Conservation (phyloP, 768 basidiomycete genomes). For the Polyporus arcularius region DNA sequence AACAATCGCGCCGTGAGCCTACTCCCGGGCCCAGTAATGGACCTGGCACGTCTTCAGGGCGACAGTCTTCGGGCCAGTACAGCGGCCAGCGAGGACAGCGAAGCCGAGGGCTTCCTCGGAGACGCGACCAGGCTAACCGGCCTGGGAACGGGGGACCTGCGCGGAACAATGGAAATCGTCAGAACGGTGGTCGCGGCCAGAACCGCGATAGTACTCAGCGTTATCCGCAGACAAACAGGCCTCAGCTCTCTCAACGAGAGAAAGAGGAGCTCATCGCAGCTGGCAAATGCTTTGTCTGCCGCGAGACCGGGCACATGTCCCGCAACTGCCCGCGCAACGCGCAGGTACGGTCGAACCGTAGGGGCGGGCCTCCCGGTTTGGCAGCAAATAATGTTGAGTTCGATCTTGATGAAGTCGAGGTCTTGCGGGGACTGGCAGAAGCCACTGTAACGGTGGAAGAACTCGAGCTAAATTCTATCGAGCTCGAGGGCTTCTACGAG, state of each 20-base stretch:
- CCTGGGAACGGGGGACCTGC: too few species aligned
- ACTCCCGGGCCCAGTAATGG: too few species aligned
- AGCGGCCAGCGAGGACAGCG: too few species aligned
- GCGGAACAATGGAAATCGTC: too few species aligned
- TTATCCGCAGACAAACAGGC: not conserved
- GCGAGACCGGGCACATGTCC: conserved; percentile 11
- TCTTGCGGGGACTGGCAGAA: not conserved
- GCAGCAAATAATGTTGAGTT: not conserved
- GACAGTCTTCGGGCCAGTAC: too few species aligned
- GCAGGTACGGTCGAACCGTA: not conserved
- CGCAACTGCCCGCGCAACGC: conserved; percentile 10
- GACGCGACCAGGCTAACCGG: too few species aligned
- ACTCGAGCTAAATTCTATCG: not conserved
- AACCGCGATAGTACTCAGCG: too few species aligned
- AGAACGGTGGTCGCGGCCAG: too few species aligned
- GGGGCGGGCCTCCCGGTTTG: conserved; percentile 9
- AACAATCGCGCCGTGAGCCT: too few species aligned
- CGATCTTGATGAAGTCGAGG: not conserved
- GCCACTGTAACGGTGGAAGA: not conserved
- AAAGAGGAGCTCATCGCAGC: not conserved
- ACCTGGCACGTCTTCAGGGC: too few species aligned
- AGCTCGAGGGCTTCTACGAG: too few species aligned
- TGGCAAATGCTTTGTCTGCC: conserved; percentile 17
- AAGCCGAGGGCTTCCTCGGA: too few species aligned
- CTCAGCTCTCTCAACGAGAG: conserved; percentile 3